Evolutionary conservation across 352 stramenopile genomes (phyloP), one percentile per base, ranked within the genome.

Genomic region (Phytopythium mirpurense): DNA sequence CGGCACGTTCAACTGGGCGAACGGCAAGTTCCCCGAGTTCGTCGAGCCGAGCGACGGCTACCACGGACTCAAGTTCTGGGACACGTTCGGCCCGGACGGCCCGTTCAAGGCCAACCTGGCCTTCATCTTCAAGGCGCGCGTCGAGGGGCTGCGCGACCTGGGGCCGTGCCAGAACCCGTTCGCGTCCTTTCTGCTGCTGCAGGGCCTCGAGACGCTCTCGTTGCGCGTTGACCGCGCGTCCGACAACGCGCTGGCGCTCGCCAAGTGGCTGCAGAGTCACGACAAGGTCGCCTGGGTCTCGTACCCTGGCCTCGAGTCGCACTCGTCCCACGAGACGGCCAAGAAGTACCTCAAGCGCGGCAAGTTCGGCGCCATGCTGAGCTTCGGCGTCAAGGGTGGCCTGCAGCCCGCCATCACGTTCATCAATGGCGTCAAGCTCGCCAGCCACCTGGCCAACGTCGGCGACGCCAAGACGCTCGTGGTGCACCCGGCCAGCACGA

Each of bases 311-410:
- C 38, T 44, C 38, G 38, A 44, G 38, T 44, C 38, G 38, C 38
- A 44, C 38, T 44, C 38, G 38, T 44, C 38, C 12, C 38, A 44
- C 18, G 38, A 44, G 38, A 44, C 38, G 38, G 38, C 38, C 18
- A 44, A 44, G 38, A 44, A 44, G 18, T 44, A 44, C 38, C 38
- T 44, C 38, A 24, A 21, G 38, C 38, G 38, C 38, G 38, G 38
- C 38, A 44, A 44, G 38, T 44, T 44, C 38, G 38, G 38, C n/a
- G 38, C 38, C 38, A 44, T 44, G 38, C 38, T 44, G 38, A 44
- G 38, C n/a, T 44, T 44, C 23, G 38, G 38, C 18, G 38, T 44
- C 38, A 44, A 44, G 38, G 38, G 38, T 18, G 38, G 38, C 38
- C 38, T 44, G 38, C 18, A 44, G 38, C 38, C 38, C 38, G 38